Evolutionary conservation across 495 filamentous ascomycete genomes (phyloP).

Genomic region (Penicillium steckii): DNA sequence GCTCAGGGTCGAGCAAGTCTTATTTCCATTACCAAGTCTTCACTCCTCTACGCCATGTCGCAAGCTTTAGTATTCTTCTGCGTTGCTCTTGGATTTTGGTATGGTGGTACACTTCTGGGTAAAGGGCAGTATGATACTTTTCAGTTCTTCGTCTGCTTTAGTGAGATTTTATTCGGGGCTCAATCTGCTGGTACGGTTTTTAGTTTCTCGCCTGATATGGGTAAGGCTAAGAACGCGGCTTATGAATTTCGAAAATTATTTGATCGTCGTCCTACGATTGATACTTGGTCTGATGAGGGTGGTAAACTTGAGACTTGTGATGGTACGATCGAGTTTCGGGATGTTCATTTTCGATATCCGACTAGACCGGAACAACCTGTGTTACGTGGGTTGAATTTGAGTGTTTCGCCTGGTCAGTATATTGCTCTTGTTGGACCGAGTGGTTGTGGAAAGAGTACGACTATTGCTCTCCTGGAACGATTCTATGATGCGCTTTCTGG

Average conservation of each 20-base stretch:
- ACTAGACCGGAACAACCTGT: constrained; percentile 78
- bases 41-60: constrained; percentile 72
- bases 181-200: constrained; percentile 87
- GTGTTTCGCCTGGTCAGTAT: constrained; percentile 72
- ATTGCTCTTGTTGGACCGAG: constrained; percentile 79
- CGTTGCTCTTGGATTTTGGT: constrained; percentile 92
- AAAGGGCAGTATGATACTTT: constrained; percentile 67
- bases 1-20: constrained; percentile 61
- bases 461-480: constrained; percentile 75
- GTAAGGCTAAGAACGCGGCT: constrained; percentile 81
- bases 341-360: constrained; percentile 81
- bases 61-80: constrained; percentile 80
- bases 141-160: constrained; percentile 85
- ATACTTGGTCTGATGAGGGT: constrained; percentile 78
- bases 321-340: constrained; percentile 72
- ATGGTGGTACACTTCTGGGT: constrained; percentile 78
- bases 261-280: constrained; percentile 73
- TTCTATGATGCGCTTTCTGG: constrained; percentile 83
- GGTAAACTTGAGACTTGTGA: constrained; percentile 55
- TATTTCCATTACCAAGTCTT: constrained; percentile 64
- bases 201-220: constrained; percentile 83
- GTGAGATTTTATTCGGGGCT: constrained; percentile 75
- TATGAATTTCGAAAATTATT: constrained; percentile 74
- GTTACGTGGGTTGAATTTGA: constrained; percentile 69
- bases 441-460: constrained; percentile 83